Conservation (phyloP, 2,329 filamentous ascomycete species). For the Fusarium sp. region DNA sequence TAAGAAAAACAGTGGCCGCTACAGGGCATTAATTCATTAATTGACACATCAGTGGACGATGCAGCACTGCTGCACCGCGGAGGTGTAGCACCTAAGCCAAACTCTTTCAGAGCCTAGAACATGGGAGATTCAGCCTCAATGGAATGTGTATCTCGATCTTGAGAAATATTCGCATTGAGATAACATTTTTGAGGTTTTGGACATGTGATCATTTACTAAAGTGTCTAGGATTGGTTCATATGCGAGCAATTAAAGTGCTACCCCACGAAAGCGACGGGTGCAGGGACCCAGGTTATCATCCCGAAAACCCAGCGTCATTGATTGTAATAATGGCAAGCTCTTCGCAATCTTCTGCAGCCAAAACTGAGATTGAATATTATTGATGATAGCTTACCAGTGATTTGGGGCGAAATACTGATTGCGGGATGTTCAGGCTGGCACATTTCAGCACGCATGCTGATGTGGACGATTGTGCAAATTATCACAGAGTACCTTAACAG, state of each 20-base stretch:
- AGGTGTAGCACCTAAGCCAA: background rate
- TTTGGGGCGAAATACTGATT: background rate
- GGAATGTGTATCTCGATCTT: background rate
- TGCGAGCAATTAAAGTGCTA: background rate
- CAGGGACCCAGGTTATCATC: background rate
- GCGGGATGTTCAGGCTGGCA: too few species aligned
- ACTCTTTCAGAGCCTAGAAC: background rate
- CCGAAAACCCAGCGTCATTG: background rate
- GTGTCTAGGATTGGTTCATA: background rate
- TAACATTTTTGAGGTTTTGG: background rate
- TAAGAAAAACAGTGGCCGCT: background rate
- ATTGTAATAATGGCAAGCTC: background rate
- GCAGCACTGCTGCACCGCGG: background rate
- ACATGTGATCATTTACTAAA: background rate
- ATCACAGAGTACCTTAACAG: too few species aligned
- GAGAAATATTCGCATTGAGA: background rate
- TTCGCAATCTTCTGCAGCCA: background rate
- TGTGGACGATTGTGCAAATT: too few species aligned
- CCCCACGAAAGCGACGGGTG: background rate
- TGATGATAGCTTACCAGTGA: background rate
- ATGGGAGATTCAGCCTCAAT: background rate
- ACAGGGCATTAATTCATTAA: slow-evolving; percentile 17
- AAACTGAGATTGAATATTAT: background rate
- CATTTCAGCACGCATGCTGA: too few species aligned
- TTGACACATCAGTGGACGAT: slow-evolving; percentile 13